Conservation (phyloP, 495 filamentous ascomycete species). For the Xylaria venustula region DNA sequence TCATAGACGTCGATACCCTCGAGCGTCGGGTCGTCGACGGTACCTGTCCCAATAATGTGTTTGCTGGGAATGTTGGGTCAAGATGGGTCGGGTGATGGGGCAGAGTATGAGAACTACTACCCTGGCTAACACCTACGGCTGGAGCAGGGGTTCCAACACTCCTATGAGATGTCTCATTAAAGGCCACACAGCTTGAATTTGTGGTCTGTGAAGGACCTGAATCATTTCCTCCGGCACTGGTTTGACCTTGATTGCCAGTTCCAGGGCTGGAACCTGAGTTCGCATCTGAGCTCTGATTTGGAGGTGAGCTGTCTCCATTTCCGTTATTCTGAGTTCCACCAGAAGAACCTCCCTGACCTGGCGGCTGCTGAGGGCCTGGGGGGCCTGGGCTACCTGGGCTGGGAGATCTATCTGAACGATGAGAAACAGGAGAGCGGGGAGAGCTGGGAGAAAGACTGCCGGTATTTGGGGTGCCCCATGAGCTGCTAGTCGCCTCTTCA, state of each 20-base stretch:
- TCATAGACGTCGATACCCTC: conserved; percentile 1
- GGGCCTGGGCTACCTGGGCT: too few species aligned
- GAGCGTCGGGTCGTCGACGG: background rate
- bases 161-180: background rate
- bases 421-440: background rate
- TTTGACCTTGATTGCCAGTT: background rate
- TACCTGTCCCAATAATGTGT: background rate
- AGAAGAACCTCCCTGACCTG: background rate
- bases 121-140: background rate
- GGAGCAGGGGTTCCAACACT: background rate
- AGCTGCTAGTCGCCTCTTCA: too few species aligned
- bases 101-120: background rate
- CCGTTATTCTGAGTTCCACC: background rate
- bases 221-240: background rate
- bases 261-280: background rate
- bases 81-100: background rate
- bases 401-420: background rate
- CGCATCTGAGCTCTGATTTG: background rate
- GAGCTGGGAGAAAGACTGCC: too few species aligned
- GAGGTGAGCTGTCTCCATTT: background rate
- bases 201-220: background rate
- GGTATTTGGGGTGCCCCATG: too few species aligned
- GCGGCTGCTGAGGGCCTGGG: background rate
- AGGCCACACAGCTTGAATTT: background rate
- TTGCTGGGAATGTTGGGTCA: background rate